Evolutionary conservation across 805 yeast species (phyloP).

Genomic region (Zygoascus flipseniorum): DNA sequence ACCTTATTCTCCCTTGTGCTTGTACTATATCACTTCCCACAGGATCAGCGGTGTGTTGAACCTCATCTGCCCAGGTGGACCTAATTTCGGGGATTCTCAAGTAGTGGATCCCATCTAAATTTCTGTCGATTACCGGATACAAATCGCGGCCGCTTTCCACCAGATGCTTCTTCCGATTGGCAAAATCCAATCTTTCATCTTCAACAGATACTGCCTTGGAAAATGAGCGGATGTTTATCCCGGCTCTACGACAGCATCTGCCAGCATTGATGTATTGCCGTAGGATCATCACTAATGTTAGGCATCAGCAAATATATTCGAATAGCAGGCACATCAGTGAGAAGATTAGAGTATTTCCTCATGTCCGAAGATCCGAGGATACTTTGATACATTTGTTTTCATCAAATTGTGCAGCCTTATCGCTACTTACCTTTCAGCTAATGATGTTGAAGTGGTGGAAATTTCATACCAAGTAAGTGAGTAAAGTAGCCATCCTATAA

Average conservation of each 20-base stretch:
- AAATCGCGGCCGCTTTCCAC: slow-evolving; percentile 1
- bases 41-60: background rate
- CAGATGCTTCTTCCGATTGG: slow-evolving; percentile 5
- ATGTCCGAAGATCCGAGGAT: background rate
- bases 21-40: background rate
- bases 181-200: slow-evolving; percentile 7
- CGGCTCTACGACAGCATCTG: background rate
- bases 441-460: background rate
- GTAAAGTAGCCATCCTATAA: no score
- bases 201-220: slow-evolving; percentile 12
- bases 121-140: slow-evolving; percentile 15
- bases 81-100: slow-evolving; percentile 1
- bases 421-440: background rate
- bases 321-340: slow-evolving; percentile 1
- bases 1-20: slow-evolving; percentile 49
- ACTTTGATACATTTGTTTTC: background rate
- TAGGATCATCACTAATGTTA: background rate
- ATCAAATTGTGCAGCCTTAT: background rate
- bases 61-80: background rate
- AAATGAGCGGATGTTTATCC: background rate
- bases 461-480: background rate
- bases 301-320: background rate
- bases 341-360: slow-evolving; percentile 3
- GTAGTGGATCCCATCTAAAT: slow-evolving; percentile 5
- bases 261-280: background rate